These are phyloP conservation scores for Hordeum marinum DNA, from an alignment of 176 grass and related monocot species.

Conservation along the genomic window DNA sequence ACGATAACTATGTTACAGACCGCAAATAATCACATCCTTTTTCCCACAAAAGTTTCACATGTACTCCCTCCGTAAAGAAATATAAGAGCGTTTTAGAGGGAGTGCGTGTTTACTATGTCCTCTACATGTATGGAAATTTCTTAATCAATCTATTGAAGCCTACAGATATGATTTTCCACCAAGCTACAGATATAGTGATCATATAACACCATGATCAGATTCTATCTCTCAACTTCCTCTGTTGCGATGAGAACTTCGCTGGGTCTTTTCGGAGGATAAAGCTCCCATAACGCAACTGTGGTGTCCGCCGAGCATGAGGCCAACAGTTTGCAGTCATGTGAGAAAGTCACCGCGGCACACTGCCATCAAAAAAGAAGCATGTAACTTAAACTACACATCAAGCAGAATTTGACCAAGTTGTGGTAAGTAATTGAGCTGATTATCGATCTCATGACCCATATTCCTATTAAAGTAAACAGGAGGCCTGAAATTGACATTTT, in stretches of 20 bases:
- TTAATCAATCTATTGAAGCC: not conserved
- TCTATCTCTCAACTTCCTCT: not conserved
- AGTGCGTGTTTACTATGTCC: not conserved
- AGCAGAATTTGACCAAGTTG: not conserved
- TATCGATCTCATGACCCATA: not conserved
- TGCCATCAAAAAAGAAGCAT: conserved; percentile 13
- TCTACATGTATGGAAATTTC: not conserved
- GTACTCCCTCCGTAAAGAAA: too few relatives aligned
- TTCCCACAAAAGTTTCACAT: not conserved
- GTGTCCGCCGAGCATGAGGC: conserved; percentile 86
- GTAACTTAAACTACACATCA: not conserved
- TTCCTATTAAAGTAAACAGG: not conserved
- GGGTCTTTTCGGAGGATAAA: conserved; percentile 56
- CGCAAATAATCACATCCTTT: not conserved
- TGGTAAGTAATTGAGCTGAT: not conserved
- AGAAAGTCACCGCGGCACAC: conserved; percentile 81
- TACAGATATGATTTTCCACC: not conserved
- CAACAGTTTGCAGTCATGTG: conserved; percentile 71
- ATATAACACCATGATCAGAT: not conserved
- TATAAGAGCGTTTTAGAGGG: too few relatives aligned
- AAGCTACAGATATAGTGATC: not conserved
- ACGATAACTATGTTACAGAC: not conserved
- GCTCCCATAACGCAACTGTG: conserved; percentile 71
- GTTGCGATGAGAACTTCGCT: not conserved
- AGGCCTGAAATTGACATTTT: not conserved